A percentile compares a stretch with the other conserved stretches of the same genome.
phyloP scores from a whole-genome alignment of 1,284 basidiomycete genomes.

The Irpex lacteus region DNA sequence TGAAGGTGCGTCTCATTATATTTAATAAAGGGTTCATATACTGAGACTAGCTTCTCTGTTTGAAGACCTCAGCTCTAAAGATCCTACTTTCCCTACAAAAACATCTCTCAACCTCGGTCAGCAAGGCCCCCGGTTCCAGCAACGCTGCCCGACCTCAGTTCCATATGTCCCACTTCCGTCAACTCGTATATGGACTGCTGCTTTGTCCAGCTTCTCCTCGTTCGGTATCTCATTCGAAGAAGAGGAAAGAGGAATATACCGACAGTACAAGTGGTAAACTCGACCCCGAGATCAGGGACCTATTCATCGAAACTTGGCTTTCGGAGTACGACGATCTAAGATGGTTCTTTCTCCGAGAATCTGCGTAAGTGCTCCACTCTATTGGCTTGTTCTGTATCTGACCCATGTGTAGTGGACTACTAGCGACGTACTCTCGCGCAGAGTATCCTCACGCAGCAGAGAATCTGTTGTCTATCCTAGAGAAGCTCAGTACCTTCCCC shows the following conservation, averaged over 20 bases:
- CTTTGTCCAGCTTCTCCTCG: constrained; percentile 57
- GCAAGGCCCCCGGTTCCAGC: constrained; percentile 33
- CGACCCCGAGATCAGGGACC: constrained; percentile 58
- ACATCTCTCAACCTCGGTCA: constrained; percentile 69
- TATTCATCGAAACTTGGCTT: constrained; percentile 71
- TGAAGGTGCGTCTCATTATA: constrained; percentile 45
- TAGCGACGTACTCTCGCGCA: constrained; percentile 19
- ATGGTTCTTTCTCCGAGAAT: constrained; percentile 90
- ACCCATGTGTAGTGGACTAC: constrained; percentile 21
- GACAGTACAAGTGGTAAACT: constrained; percentile 31
- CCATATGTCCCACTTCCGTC: constrained; percentile 67
- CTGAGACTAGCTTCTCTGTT: constrained; percentile 7
- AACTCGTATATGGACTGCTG: constrained; percentile 60
- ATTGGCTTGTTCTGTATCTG: constrained; percentile 5
- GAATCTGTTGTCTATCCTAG: constrained; percentile 78
- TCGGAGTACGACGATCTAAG: constrained; percentile 87
- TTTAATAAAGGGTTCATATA: neutral
- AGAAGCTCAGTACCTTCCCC: constrained; percentile 82
- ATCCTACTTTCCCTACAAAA: constrained; percentile 82
- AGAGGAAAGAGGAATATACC: constrained; percentile 16
- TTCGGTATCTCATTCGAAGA: constrained; percentile 19
- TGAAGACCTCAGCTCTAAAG: constrained; percentile 70
- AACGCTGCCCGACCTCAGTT: constrained; percentile 50
- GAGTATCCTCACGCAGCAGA: constrained; percentile 43
- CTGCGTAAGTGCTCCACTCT: constrained; percentile 50